Percentiles rank a stretch among this genome's conserved stretches.
These are phyloP conservation scores for Cystobasidiaceae sp. DNA, from an alignment of 1,284 basidiomycete genomes.

Conservation along the genomic window DNA sequence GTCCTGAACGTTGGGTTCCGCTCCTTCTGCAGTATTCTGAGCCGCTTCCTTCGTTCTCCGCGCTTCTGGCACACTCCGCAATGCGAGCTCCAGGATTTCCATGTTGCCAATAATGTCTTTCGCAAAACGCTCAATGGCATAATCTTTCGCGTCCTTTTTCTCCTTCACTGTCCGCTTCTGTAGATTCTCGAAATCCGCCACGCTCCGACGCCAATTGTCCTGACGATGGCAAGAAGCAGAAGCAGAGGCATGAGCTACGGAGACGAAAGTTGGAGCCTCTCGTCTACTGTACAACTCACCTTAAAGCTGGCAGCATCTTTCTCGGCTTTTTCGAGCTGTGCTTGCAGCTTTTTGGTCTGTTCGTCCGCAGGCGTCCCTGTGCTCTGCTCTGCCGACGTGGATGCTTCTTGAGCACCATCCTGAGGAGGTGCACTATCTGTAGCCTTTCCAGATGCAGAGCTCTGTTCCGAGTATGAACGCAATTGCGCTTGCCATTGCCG, in stretches of 20 bases:
- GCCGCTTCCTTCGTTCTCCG: conserved; percentile 41
- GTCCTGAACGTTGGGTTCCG: conserved; percentile 52
- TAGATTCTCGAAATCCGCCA: conserved; percentile 89
- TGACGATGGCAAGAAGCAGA: neutral
- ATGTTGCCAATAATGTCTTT: conserved; percentile 81
- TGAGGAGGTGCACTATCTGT: conserved; percentile 1
- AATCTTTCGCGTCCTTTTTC: conserved; percentile 85
- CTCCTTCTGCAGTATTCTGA: conserved; percentile 42
- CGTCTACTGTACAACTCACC: too few species aligned
- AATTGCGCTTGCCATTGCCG: too few species aligned
- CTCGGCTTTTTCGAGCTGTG: conserved; percentile 21
- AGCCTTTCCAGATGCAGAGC: neutral
- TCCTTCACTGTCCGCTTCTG: conserved; percentile 85
- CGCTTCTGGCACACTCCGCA: conserved; percentile 68
- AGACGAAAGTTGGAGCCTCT: too few species aligned
- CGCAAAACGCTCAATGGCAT: conserved; percentile 87
- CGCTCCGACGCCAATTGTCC: conserved; percentile 28
- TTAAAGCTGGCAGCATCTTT: conserved; percentile 19
- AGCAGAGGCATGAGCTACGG: too few species aligned
- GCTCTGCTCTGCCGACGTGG: neutral
- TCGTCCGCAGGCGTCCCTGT: too few species aligned
- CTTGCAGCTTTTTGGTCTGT: conserved; percentile 18
- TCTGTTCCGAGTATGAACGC: conserved; percentile 14
- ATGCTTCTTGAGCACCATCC: neutral
- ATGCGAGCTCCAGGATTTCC: conserved; percentile 82